Evolutionary conservation across 345 rosid species (phyloP), one percentile per base, ranked within the genome.

Genomic region (Cochlearia excelsa): DNA sequence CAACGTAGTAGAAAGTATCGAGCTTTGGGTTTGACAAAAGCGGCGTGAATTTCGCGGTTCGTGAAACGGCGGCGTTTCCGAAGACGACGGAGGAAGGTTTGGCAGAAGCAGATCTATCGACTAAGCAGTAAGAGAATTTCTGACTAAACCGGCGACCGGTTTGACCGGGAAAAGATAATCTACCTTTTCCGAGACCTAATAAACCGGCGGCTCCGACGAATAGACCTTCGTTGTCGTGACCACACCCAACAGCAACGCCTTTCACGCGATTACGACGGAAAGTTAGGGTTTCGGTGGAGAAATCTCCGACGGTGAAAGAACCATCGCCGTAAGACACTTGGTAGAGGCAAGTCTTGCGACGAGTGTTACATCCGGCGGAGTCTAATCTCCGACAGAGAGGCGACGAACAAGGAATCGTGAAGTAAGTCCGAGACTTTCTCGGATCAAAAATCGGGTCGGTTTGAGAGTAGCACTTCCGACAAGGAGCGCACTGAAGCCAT

Each of bases 401-500:
- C 26, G 97, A 77, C 5, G 79, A 66, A 55, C 99, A 93, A 2
- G 90, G 59, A 6, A 93, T 63, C 0, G 64, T 46, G n/a, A 81
- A 67, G 68, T 63, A 93, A 16, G 97, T 89, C 28, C 69, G 70
- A 6, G 97, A 87, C 9, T 79, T 87, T 26, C 75, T 59, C 35
- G 97, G 99, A 70, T 93, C 79, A 60, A 87, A 93, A 5, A 89
- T 68, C 49, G 96, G 99, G 76, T 89, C 97, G 23, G 84, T 46
- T 45, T 93, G 97, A 7, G 95, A 67, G 72, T 89, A 93, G 65
- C 99, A 93, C 67, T 70, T 84, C 61, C 70, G 75, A 71, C 99
- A 93, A 26, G 99, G 99, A 31, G 94, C 86, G 42, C 97, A 90
- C 63, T 89, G 99, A 58, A 89, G 74, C 99, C 99, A 93, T 5